These are phyloP conservation scores for Coprinellus micaceus DNA, from an alignment of 768 basidiomycete genomes.

Conservation along the genomic window DNA sequence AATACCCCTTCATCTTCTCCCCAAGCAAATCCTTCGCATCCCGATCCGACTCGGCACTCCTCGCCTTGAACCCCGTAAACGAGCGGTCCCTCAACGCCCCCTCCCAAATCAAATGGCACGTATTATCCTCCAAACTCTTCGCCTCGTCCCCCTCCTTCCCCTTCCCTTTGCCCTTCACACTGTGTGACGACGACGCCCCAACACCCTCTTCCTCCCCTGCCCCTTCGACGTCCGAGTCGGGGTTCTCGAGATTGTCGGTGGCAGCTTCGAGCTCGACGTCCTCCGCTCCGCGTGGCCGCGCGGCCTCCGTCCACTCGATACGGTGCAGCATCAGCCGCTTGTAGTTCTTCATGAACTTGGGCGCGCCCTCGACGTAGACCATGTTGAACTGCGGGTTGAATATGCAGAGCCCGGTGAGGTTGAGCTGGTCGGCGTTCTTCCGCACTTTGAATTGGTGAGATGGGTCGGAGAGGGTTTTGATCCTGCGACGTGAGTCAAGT, in stretches of 20 bases:
- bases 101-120: constrained; percentile 91
- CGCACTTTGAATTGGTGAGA: constrained; percentile 94
- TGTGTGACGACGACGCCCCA: constrained; percentile 17
- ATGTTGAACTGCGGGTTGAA: constrained; percentile 87
- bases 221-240: not conserved
- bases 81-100: constrained; percentile 79
- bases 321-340: constrained; percentile 82
- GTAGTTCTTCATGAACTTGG: constrained; percentile 83
- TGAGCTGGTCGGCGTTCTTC: constrained; percentile 92
- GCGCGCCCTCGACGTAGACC: constrained; percentile 90
- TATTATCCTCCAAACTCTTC: constrained; percentile 77
- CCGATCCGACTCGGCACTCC: constrained; percentile 78
- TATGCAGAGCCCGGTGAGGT: constrained; percentile 84
- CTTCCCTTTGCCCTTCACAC: constrained; percentile 27
- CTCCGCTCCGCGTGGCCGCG: constrained; percentile 70
- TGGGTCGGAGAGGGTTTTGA: constrained; percentile 86
- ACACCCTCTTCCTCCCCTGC: constrained; percentile 14
- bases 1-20: constrained; percentile 80
- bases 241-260: constrained; percentile 21
- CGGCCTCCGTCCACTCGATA: constrained; percentile 91
- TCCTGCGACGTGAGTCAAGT: constrained; percentile 37
- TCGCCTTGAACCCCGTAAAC: constrained; percentile 78
- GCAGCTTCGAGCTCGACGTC: constrained; percentile 61
- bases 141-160: constrained; percentile 26
- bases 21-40: constrained; percentile 86